phyloP scores from a whole-genome alignment of 176 grass and related monocot species.

The Phyllostachys edulis region DNA sequence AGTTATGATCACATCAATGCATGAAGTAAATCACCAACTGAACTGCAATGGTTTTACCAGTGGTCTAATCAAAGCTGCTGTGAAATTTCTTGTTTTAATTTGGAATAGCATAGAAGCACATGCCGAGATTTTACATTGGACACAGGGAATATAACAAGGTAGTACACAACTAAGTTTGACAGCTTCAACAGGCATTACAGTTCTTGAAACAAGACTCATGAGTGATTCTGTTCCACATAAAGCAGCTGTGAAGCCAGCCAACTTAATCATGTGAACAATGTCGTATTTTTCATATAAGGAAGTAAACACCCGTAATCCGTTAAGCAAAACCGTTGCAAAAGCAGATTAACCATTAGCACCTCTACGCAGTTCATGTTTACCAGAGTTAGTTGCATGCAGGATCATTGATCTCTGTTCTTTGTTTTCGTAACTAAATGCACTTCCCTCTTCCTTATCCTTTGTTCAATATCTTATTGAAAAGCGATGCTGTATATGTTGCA shows the following conservation, averaged over 20 bases:
- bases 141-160: not conserved
- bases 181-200: not conserved
- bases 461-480: slow-evolving; percentile 22
- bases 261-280: not conserved
- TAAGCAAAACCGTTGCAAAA: slow-evolving; percentile 21
- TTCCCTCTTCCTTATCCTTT: slow-evolving; percentile 12
- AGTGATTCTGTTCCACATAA: not conserved
- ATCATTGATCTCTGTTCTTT: too few species aligned
- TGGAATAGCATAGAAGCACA: not conserved
- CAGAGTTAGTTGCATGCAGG: not conserved
- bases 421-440: not conserved
- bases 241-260: not conserved
- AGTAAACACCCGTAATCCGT: not conserved
- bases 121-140: not conserved
- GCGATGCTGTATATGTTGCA: slow-evolving; percentile 42
- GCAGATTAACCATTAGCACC: not conserved
- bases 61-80: not conserved
- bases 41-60: slow-evolving; percentile 1
- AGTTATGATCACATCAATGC: not conserved
- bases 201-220: not conserved
- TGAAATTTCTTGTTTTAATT: not conserved
- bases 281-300: not conserved
- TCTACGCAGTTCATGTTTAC: slow-evolving; percentile 14
- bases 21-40: slow-evolving; percentile 3
- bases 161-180: slow-evolving; percentile 17